Evolutionary conservation across 139 green algal species (phyloP).

Genomic region (Picochlorum sp.): DNA sequence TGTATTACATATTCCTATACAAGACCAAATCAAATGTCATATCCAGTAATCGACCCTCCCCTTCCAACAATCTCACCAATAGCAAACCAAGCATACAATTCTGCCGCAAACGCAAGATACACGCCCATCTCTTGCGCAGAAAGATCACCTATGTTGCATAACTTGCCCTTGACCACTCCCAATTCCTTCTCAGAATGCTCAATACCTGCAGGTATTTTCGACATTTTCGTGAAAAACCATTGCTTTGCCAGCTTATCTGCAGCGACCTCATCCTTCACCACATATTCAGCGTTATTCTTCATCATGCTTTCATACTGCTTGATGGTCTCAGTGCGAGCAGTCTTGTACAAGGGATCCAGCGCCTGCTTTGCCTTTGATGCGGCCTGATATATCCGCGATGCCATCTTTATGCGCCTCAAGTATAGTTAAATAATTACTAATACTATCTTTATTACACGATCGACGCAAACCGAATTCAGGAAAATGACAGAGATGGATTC

Average conservation of each 20-base stretch:
- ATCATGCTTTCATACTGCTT: conserved; percentile 45
- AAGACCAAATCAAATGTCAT: conserved; percentile 28
- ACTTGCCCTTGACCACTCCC: conserved; percentile 21
- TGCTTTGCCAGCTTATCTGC: conserved; percentile 52
- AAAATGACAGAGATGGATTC: no score
- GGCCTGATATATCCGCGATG: conserved; percentile 10
- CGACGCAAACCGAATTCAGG: no score
- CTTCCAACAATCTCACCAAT: conserved; percentile 74
- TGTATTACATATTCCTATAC: no score
- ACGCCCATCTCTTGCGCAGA: conserved; percentile 41
- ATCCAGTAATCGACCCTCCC: conserved; percentile 50
- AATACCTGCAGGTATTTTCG: conserved; percentile 31
- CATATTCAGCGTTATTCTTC: conserved; percentile 46
- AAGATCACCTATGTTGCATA: conserved; percentile 33
- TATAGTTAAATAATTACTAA: not conserved
- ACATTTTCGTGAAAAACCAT: conserved; percentile 57
- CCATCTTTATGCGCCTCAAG: not conserved
- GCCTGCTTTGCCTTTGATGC: conserved; percentile 22
- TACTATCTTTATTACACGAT: no score
- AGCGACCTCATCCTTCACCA: conserved; percentile 48
- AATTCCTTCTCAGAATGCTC: conserved; percentile 31
- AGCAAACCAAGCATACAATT: conserved; percentile 75
- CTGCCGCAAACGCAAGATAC: conserved; percentile 46
- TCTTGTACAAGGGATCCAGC: conserved; percentile 23
- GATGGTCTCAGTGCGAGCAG: conserved; percentile 16